These are phyloP conservation scores for Cutaneotrichosporon sp. DNA, from an alignment of 1,284 basidiomycete species.

Conservation along the genomic window DNA sequence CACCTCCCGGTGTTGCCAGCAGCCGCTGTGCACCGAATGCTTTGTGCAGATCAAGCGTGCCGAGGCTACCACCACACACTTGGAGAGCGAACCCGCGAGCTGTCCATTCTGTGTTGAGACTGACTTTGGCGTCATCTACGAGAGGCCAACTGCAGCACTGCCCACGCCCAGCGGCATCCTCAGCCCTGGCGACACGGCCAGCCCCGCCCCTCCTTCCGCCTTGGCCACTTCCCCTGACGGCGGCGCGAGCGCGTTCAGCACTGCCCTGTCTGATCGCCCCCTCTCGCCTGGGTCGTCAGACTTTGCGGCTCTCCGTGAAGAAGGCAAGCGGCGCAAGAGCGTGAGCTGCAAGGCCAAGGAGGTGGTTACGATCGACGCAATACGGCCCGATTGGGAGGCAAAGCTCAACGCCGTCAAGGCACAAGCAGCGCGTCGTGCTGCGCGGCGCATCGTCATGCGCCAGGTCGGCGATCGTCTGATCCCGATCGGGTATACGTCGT, in stretches of 20 bases:
- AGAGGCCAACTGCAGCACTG: constrained; percentile 59
- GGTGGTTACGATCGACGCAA: constrained; percentile 89
- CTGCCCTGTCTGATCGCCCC: constrained; percentile 16
- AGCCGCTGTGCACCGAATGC: constrained; percentile 97
- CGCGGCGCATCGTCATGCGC: constrained; percentile 95
- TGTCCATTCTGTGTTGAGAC: constrained; percentile 97
- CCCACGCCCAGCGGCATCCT: constrained; percentile 16
- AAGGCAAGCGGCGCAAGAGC: constrained; percentile 53
- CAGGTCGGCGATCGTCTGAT: constrained; percentile 96
- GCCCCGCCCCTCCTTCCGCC: constrained; percentile 25
- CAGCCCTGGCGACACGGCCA: not conserved
- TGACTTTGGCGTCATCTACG: constrained; percentile 92
- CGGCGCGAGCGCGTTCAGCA: constrained; percentile 55
- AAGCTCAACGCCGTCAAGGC: constrained; percentile 86
- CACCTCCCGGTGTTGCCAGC: constrained; percentile 93
- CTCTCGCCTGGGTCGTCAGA: not conserved
- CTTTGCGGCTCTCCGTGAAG: constrained; percentile 14
- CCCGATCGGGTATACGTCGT: constrained; percentile 83
- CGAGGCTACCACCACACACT: constrained; percentile 87
- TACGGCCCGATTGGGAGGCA: constrained; percentile 91
- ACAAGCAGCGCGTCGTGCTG: constrained; percentile 82
- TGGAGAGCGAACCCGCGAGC: constrained; percentile 86
- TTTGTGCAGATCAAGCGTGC: constrained; percentile 98
- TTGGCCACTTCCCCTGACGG: constrained; percentile 59
- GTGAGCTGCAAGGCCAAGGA: constrained; percentile 59